A percentile compares a stretch with the other conserved stretches of the same genome.
phyloP scores from a whole-genome alignment of 805 yeast species.

The Monosporozyma yasuniensis region DNA sequence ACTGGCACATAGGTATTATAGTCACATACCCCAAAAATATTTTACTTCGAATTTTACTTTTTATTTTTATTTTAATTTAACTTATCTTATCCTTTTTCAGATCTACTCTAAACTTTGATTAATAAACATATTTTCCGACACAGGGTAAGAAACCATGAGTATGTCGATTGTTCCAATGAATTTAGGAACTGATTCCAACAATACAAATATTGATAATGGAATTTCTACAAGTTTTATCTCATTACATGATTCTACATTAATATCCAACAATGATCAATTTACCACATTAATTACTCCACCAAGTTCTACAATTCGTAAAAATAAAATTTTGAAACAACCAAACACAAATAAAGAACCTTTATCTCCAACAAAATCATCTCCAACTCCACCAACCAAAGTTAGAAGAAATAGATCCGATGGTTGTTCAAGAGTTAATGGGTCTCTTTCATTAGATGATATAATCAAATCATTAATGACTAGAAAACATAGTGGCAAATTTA shows the following conservation, averaged over 20 bases:
- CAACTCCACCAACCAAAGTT: slow-evolving; percentile 22
- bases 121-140: not conserved
- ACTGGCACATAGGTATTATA: not conserved
- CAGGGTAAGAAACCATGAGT: not conserved
- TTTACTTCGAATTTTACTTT: too few relatives aligned
- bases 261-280: not conserved
- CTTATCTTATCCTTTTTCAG: not conserved
- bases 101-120: not conserved
- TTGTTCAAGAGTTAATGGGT: slow-evolving; percentile 24
- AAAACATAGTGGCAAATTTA: slow-evolving; percentile 9
- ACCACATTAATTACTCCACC: slow-evolving; percentile 25
- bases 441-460: slow-evolving; percentile 24
- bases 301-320: slow-evolving; percentile 18
- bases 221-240: not conserved
- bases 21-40: not conserved
- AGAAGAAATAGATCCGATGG: slow-evolving; percentile 26
- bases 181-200: not conserved
- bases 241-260: not conserved
- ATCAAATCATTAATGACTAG: slow-evolving; percentile 19
- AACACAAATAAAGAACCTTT: slow-evolving; percentile 10
- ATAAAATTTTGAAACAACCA: not conserved
- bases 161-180: not conserved
- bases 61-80: too few relatives aligned
- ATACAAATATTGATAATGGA: not conserved
- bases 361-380: slow-evolving; percentile 29